Evolutionary conservation across 345 rosid species (phyloP), one percentile per base, ranked within the genome.

Genomic region (Sonneratia caseolaris): DNA sequence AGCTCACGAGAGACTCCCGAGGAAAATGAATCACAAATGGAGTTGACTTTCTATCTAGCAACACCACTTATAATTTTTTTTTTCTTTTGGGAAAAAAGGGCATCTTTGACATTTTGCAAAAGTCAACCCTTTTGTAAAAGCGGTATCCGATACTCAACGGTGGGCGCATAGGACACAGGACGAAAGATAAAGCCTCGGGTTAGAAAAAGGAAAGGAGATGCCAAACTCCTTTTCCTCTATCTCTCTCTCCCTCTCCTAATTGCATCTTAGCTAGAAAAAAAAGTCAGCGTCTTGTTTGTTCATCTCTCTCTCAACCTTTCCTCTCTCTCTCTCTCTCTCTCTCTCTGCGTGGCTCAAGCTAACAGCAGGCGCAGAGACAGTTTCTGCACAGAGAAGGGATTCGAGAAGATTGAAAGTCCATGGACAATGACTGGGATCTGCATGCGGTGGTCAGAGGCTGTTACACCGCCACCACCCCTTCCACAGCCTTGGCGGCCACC

Each of bases 371-470:
- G 15, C 5, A 21, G 43, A 53, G 43, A 32, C 24, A 21, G 47
- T 32, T 32, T n/a, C 21, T 51, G 66, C 35, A 18, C 48, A 55
- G 18, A 42, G 45, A 42, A 42, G 51, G 21, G 19, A 47, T 55
- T 18, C 7, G 36, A 37, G 64, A 57, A 57, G 64, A 57, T 57
- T 22, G 35, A 57, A 0, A 47, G 15, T 47, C 51, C 62, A 77
- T 77, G 80, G 80, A 73, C 51, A 74, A 40, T n/a, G 76, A 77
- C 76, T 94, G 98, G 98, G 97, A 94, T 87, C 95, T 94, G 73
- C 87, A 87, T 71, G 98, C 98, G 66, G 96, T 94, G 78, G 97
- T 94, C 53, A 82, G 97, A 80, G 86, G 98, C 45, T 88, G 92
- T 78, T 69, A 82, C 80, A 37, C 86, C 73, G 49, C 86, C 70